A percentile compares a stretch with the other conserved stretches of the same genome.
phyloP scores from a whole-genome alignment of 2,329 filamentous ascomycete genomes.

The Rutstroemia sp. region DNA sequence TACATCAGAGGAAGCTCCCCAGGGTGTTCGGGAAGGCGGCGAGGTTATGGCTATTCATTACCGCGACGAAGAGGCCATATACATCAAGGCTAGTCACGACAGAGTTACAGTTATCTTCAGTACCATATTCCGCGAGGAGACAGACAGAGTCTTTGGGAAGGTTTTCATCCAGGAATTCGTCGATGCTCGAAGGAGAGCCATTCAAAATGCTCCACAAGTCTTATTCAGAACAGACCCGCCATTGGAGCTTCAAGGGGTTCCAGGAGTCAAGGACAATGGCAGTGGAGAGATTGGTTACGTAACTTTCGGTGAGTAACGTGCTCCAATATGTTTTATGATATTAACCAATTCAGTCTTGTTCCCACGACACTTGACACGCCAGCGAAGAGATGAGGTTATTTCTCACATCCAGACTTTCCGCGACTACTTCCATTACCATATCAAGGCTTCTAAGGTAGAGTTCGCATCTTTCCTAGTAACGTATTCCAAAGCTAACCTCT shows the following conservation, averaged over 20 bases:
- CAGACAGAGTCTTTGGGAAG: slow-evolving; percentile 93
- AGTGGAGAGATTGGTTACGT: slow-evolving; percentile 93
- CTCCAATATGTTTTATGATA: background rate
- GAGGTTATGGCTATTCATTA: slow-evolving; percentile 96
- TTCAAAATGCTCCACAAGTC: slow-evolving; percentile 97
- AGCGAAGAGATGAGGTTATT: slow-evolving; percentile 90
- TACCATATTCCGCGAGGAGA: slow-evolving; percentile 96
- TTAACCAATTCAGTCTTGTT: slow-evolving; percentile 64
- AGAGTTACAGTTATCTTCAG: slow-evolving; percentile 98
- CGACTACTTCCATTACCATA: slow-evolving; percentile 99
- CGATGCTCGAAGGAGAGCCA: slow-evolving; percentile 85
- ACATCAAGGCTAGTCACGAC: slow-evolving; percentile 95
- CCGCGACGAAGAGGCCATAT: slow-evolving; percentile 97
- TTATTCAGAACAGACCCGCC: slow-evolving; percentile 93
- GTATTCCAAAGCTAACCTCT: slow-evolving; percentile 4
- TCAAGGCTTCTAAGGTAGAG: slow-evolving; percentile 87
- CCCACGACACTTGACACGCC: slow-evolving; percentile 83
- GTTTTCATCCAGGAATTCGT: slow-evolving; percentile 99
- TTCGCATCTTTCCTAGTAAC: slow-evolving; percentile 5
- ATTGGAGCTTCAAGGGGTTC: slow-evolving; percentile 79
- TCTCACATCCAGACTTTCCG: slow-evolving; percentile 99
- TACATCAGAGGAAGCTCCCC: slow-evolving; percentile 87
- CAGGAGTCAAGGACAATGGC: slow-evolving; percentile 68
- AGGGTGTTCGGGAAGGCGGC: slow-evolving; percentile 82
- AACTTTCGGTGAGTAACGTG: slow-evolving; percentile 67